These are phyloP conservation scores for Nephelium lappaceum DNA, from an alignment of 345 rosid genomes.

Conservation along the genomic window DNA sequence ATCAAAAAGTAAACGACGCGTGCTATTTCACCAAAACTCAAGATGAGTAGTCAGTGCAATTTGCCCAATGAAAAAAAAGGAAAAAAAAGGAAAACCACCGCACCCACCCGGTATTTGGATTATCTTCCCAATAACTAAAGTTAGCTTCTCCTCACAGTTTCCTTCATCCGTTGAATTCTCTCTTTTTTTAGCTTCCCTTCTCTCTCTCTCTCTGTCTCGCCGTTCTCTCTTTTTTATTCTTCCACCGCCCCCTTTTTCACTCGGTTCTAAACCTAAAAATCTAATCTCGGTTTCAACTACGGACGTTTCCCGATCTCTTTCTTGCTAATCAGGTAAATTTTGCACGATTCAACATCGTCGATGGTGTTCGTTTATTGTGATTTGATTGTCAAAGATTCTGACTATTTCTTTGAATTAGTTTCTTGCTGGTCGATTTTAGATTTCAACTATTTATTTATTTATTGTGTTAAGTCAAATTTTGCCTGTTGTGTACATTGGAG, in stretches of 20 bases:
- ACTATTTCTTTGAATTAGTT: not conserved
- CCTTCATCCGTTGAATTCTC: not conserved
- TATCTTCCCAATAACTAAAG: not conserved
- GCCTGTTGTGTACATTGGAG: not conserved
- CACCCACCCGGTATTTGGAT: slow-evolving; percentile 8
- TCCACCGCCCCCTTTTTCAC: no score
- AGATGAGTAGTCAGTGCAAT: no score
- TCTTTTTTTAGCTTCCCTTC: no score
- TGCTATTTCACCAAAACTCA: no score
- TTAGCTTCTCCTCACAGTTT: not conserved
- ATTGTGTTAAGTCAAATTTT: not conserved
- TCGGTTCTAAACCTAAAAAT: not conserved
- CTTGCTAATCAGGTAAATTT: slow-evolving; percentile 11
- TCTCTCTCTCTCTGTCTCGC: not conserved
- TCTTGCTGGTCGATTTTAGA: not conserved
- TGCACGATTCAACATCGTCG: not conserved
- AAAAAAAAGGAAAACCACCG: not conserved
- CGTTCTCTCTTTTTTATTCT: not conserved
- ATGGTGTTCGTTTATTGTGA: not conserved
- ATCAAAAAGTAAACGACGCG: no score
- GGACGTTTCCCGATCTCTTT: not conserved
- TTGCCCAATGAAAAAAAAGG: not conserved
- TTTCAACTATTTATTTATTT: not conserved
- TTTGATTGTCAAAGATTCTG: not conserved
- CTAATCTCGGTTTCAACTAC: not conserved